Evolutionary conservation across 208 protist genomes (phyloP).

Genomic region (Vickermania spadyakhi): DNA sequence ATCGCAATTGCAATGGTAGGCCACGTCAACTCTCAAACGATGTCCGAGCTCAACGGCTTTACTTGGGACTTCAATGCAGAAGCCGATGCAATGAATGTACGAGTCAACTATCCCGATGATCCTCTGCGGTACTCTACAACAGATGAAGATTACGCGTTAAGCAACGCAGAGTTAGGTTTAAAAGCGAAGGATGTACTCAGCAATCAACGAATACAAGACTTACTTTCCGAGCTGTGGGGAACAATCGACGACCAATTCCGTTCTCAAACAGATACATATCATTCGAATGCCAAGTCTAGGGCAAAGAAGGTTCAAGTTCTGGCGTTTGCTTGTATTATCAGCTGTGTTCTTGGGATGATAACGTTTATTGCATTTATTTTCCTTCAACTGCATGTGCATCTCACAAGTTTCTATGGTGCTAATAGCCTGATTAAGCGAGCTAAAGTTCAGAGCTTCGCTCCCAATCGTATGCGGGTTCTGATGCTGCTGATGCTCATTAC

Average conservation of each 20-base stretch:
- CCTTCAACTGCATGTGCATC: not conserved
- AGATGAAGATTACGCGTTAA: not conserved
- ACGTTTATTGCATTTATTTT: not conserved
- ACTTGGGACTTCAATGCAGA: conserved; percentile 16
- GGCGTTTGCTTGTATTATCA: not conserved
- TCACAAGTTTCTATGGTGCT: not conserved
- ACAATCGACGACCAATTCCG: not conserved
- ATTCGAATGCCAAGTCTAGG: not conserved
- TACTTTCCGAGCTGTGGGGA: not conserved
- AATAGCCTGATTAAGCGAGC: not conserved
- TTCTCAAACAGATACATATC: not conserved
- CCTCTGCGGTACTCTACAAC: conserved; percentile 12
- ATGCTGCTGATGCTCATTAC: conserved; percentile 1
- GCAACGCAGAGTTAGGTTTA: not conserved
- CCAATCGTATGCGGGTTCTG: not conserved
- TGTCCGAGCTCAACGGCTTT: conserved; percentile 5
- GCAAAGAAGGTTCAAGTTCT: not conserved
- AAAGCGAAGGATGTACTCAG: conserved; percentile 3
- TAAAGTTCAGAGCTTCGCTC: not conserved
- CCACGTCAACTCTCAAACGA: not conserved
- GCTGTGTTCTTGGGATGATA: not conserved
- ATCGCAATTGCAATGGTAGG: conserved; percentile 6
- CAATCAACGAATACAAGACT: conserved; percentile 3
- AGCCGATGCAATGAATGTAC: conserved; percentile 11
- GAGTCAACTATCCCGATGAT: conserved; percentile 12